A percentile compares a stretch with the other conserved stretches of the same genome.
phyloP scores from a whole-genome alignment of 192 early-diverging fungal species.

The Coemansia sp. region DNA sequence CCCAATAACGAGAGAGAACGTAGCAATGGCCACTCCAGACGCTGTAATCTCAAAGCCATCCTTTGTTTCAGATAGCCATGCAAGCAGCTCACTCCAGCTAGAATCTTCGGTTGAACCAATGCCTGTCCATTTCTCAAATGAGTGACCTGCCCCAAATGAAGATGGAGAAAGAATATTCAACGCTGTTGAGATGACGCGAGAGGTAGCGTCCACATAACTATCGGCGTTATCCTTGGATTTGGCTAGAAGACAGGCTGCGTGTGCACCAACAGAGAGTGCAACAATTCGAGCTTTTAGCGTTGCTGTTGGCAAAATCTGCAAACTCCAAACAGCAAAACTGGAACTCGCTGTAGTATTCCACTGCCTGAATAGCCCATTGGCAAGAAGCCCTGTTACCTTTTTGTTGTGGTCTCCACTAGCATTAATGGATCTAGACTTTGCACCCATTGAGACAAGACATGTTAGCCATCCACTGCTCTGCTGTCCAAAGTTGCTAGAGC shows the following conservation, averaged over 20 bases:
- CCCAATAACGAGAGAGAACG: constrained; percentile 19
- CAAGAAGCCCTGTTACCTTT: constrained; percentile 11
- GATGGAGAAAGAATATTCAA: constrained; percentile 2
- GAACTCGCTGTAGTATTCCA: background rate
- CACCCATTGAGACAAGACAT: constrained; percentile 2
- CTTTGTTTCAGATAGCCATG: background rate
- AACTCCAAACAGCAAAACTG: constrained; percentile 13
- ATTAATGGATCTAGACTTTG: background rate
- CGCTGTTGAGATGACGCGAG: constrained; percentile 18
- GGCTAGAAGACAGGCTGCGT: constrained; percentile 22
- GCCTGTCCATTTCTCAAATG: constrained; percentile 1
- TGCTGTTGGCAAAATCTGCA: constrained; percentile 18
- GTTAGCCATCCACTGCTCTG: constrained; percentile 30
- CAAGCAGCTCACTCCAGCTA: constrained; percentile 27
- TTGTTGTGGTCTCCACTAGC: constrained; percentile 14
- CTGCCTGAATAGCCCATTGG: constrained; percentile 17
- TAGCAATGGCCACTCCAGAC: constrained; percentile 15
- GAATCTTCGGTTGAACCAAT: constrained; percentile 9
- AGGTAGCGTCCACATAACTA: constrained; percentile 9
- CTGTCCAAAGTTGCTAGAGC: constrained; percentile 9
- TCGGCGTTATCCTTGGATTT: background rate
- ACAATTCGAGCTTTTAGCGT: constrained; percentile 4
- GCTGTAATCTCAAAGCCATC: background rate
- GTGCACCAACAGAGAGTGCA: constrained; percentile 34
- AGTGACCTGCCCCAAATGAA: background rate